A percentile compares a stretch with the other conserved stretches of the same genome.
phyloP scores from a whole-genome alignment of 257 asterid genomes.

The Scutellaria barbata region DNA sequence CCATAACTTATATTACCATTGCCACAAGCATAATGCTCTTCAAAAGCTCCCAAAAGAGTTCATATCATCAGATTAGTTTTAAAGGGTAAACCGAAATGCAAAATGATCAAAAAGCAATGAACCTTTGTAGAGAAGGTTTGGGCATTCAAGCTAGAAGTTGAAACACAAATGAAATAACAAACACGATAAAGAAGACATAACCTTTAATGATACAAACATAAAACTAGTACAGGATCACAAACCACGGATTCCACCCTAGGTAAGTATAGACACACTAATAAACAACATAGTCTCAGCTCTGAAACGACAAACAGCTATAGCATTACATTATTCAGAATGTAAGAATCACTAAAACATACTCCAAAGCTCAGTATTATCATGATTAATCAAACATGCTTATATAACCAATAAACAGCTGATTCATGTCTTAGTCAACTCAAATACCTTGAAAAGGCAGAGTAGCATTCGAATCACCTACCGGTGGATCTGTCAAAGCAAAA shows the following conservation, averaged over 20 bases:
- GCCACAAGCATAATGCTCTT: too few species aligned
- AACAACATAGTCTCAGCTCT: neutral
- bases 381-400: neutral
- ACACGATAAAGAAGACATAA: neutral
- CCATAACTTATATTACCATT: too few species aligned
- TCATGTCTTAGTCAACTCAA: neutral
- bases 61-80: too few species aligned
- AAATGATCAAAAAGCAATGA: neutral
- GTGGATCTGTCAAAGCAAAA: slow-evolving; percentile 37
- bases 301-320: too few species aligned
- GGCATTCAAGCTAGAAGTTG: slow-evolving; percentile 5
- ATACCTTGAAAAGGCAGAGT: slow-evolving; percentile 36
- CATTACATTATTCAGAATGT: neutral
- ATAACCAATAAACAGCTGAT: slow-evolving; percentile 4
- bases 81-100: neutral
- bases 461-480: slow-evolving; percentile 33
- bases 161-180: neutral
- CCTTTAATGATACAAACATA: neutral
- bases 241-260: slow-evolving; percentile 1
- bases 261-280: neutral
- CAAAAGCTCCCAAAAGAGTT: too few species aligned
- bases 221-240: neutral
- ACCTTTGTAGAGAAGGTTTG: neutral
- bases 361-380: neutral
- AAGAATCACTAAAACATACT: neutral